Evolutionary conservation across 352 stramenopile genomes (phyloP), one percentile per base, ranked within the genome.

Genomic region (Thalassiosira tumida): DNA sequence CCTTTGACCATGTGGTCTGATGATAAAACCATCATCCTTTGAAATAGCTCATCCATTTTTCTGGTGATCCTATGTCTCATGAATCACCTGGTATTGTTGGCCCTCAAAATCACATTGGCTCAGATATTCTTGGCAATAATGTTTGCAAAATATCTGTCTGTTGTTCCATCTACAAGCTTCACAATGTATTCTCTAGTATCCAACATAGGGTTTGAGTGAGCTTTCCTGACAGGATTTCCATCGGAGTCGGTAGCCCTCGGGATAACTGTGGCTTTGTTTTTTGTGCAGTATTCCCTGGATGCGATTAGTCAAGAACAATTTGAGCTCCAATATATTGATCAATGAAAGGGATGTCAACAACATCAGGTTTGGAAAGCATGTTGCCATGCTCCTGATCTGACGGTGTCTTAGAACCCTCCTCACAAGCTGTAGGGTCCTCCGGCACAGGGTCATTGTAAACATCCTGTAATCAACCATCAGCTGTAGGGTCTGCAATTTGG

Each of bases 1-100:
- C 37, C 15, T 47, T 15, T 72, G 35, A 43, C 89, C 89, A 10
- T 80, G 72, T n/a, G 38, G 38, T 5, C n/a, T 5, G 6, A 17
- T 69, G 26, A 51, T 84, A 50, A 77, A 93, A 0, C 85, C 88
- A 74, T 94, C 80, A 2, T 84, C 72, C 4, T 78, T 82, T 0
- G 69, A 41, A 0, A 95, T 6, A 7, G 91, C 91, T 47, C 31
- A 67, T 2, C n/a, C 70, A 72, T 94, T 67, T 26, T 43, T 92
- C n/a, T 51, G 51, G 72, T 95, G 89, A 47, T 93, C 86, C 24
- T 85, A 43, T n/a, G 94, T 95, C 26, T 92, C 91, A 15, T 86
- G 26, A 7, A 94, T 38, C 7, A 79, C 29, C 31, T 75, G 14
- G 51, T 65, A 83, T 43, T 89, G 24, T 64, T 78, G 54, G 35